phyloP scores from a whole-genome alignment of 257 asterid species.

The Handroanthus guayacan region DNA sequence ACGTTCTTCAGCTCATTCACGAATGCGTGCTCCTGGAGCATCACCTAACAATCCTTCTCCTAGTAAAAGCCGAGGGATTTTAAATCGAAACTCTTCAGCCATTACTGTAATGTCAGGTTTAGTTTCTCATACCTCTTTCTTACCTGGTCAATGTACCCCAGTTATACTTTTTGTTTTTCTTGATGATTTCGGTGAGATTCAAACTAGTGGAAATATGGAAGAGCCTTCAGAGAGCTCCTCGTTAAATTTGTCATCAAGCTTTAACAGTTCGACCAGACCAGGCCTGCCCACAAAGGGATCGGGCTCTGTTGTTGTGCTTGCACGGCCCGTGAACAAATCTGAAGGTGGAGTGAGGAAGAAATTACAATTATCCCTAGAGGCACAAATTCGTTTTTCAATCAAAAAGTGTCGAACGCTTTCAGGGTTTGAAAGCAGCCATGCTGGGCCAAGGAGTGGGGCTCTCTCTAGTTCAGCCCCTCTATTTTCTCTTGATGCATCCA shows the following conservation, averaged over 20 bases:
- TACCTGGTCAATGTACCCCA: slow-evolving; percentile 95
- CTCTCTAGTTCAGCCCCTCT: slow-evolving; percentile 63
- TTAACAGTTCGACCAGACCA: slow-evolving; percentile 52
- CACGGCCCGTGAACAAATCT: slow-evolving; percentile 73
- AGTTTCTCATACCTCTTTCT: slow-evolving; percentile 79
- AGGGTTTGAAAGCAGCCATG: slow-evolving; percentile 68
- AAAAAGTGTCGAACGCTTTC: slow-evolving; percentile 90
- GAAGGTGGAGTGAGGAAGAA: slow-evolving; percentile 80
- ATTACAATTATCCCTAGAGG: slow-evolving; percentile 95
- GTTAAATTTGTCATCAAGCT: slow-evolving; percentile 49
- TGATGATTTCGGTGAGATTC: slow-evolving; percentile 76
- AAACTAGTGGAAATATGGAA: slow-evolving; percentile 53
- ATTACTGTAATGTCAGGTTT: slow-evolving; percentile 69
- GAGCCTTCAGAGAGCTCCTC: slow-evolving; percentile 63
- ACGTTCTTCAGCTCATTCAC: slow-evolving; percentile 60
- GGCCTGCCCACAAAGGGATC: slow-evolving; percentile 71
- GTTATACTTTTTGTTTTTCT: slow-evolving; percentile 84
- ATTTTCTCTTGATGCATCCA: slow-evolving; percentile 88
- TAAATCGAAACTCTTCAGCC: slow-evolving; percentile 69
- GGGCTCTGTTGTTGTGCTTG: slow-evolving; percentile 79
- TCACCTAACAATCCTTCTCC: slow-evolving; percentile 71
- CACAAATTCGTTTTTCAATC: slow-evolving; percentile 87
- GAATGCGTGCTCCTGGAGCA: slow-evolving; percentile 49
- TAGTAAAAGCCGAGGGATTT: slow-evolving; percentile 66
- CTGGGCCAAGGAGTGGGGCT: slow-evolving; percentile 65